Evolutionary conservation across 75 land plant genomes (phyloP), one percentile per base, ranked within the genome.

Genomic region (Chamaecyparis obtusa): DNA sequence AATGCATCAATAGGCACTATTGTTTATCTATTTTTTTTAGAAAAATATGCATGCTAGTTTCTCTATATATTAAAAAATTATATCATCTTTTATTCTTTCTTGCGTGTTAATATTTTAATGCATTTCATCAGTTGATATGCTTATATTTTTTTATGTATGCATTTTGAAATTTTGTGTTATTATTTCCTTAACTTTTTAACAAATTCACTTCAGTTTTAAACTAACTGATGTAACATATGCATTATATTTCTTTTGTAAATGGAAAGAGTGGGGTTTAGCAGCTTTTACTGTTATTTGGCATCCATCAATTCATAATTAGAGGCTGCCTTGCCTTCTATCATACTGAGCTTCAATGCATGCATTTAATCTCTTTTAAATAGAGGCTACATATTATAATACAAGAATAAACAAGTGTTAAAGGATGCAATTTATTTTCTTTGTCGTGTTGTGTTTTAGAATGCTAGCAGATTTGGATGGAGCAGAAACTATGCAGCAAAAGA

Each of bases 401-500:
- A 81, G 48, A n/a, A 44, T 13, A 46, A 44, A 44, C 3, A 41
- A 46, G 10, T 81, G 1, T 46, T 43, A 1, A n/a, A 24, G 41
- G 10, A 24, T 81, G 83, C 54, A 81, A 81, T 46, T 2, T 81
- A 81, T 46, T 24, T 11, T 39, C 49, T 27, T 46, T 46, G 49
- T 46, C 24, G n/a, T 81, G 46, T 46, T 39, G 24, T 81, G 33
- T 81, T 46, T 21, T 27, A 81, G 83, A 81, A 14, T 81, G 83
- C 83, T 21, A 46, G 83, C 83, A 81, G 83, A 81, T 27, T n/a
- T 8, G 83, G 83, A 60, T 93, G 92, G 89, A 87, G 87, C 55
- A 90, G 97, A 72, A 93, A 93, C 55, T 97, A 94, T 92, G 94
- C 95, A 2, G 98, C 98, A 1, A 97, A 97, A 87, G 98, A 97